Base-by-base conservation (phyloP, 768 basidiomycete species). In the Mycena indigotica region DNA sequence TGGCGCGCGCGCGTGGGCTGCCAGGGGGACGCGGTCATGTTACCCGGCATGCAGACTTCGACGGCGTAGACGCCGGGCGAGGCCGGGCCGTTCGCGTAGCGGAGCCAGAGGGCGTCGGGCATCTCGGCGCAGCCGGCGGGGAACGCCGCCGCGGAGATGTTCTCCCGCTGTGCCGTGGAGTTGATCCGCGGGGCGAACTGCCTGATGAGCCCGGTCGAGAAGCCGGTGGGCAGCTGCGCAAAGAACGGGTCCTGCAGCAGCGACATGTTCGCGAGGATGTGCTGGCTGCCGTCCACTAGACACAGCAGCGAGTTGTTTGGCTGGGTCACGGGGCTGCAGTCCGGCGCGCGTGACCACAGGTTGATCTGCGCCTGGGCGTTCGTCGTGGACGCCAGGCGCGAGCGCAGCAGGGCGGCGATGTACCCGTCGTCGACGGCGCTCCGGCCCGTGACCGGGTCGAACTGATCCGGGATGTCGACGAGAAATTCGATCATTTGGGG, bases 141-240 rank as follows among this genome's bases (percentile, higher is more conserved):
- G 44, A 58, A 58, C 17, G 41, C 57, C 46, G 32, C 52, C 24
- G 29, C 21, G 28, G 57, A 52, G 52, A 58, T 58, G 41, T 53
- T 58, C 52, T 58, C 57, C 25, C 41, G 38, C 26, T 41, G 57
- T 28, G 57, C 57, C 50, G 52, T 58, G 21, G 57, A 58, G 41
- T 58, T 58, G 30, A 58, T 58, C 21, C 57, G 57, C 19, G 45
- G 57, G 24, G 52, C 50, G 28, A 58, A 58, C 57, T 58, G 57
- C 44, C 35, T 38, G 40, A 58, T 48, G 17, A 58, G 32, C 5
- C 57, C 52, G 28, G 57, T 58, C 24, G 32, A 35, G 32, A 35
- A 35, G 8, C 32, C 46, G 44, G 57, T 52, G 48, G 45, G 32
- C 57, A 17, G 32, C 39, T 21, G 57, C 51, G n/a, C 46, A 38